Base-by-base conservation (phyloP, 805 yeast genomes). In the Lipomyces chichibuensis region DNA sequence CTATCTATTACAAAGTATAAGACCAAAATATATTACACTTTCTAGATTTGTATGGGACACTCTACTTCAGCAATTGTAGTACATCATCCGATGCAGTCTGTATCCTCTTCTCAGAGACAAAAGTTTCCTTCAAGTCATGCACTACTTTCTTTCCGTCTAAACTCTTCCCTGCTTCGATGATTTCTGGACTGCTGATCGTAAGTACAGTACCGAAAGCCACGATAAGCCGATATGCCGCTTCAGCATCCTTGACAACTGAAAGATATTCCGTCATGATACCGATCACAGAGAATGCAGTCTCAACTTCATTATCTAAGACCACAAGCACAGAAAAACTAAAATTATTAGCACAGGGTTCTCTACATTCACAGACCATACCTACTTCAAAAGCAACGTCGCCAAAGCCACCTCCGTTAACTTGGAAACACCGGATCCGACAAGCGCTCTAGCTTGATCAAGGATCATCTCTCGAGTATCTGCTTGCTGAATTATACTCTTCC, bases 201-300 rank as follows among this genome's bases (percentile, higher is more conserved):
- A 83, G 73, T 49, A 87, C 69, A 58, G 91, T 90, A 2, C 95
- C 96, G 65, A 81, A 82, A 0, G 89, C 87, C 32, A 90, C 80
- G 11, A 83, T 69, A 27, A 87, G 71, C 74, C 97, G 82, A 75
- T 90, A 91, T 0, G 87, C 85, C 1, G 92, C 85, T 76, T 91
- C 97, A 52, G 86, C 83, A 51, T 84, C 84, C 0, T 78, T 73
- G 5, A 80, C 63, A 35, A 74, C 74, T 1, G 71, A 66, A 8
- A 78, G 77, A 8, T 79, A 72, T 25, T 75, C 78, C 2, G 77
- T 69, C 14, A 81, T 53, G 29, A 75, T 70, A 20, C 79, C 76
- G 32, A 75, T 52, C 13, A 75, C 72, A 13, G 75, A 66, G 4
- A 71, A 71, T 2, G 74, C 69, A 11, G 78, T 72, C 35, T 75